Base-by-base conservation (phyloP, 345 rosid species). In the Orychophragmus violaceus region DNA sequence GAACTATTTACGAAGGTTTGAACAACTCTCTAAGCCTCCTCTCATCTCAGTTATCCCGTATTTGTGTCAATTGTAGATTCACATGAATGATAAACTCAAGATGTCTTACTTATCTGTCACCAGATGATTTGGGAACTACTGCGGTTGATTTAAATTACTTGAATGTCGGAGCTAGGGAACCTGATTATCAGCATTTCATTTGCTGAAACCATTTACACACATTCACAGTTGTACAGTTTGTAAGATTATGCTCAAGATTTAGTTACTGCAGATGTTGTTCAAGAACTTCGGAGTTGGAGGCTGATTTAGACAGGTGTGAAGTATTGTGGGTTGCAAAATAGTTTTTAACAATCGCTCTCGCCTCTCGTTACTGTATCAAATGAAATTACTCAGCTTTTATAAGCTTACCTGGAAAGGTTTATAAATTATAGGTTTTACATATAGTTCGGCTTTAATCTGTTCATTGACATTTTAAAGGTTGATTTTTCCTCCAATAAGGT, bases 1-100 rank as follows among this genome's bases (percentile, higher is more conserved):
- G 98, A 66, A 93, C 98, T 48, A 82, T 93, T 49, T 90, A 90
- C 9, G 97, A 93, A 93, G 98, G 98, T 93, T 35, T 62, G 76
- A 51, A 37, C 51, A 28, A 36, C 46, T 72, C 42, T 33, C 35
- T 24, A 22, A 22, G 1, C 71, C 45, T 30, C 27, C 27, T 19
- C 52, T 58, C 37, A 4, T 19, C 53, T 59, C 44, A 10, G 23
- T 64, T 42, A 33, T 32, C 48, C 9, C 23, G 11, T 28, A 27
- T 7, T 8, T 23, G 21, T 24, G 57, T 9, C 37, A 17, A 16
- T n/a, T 66, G 17, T 21, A 0, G 24, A 0, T 42, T 66, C 44
- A 39, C 30, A 39, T 29, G 8, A 24, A 24, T 13, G 11, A 23
- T 55, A 1, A 2, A 19, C 23, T n/a, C 33, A 22, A n/a, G n/a